phyloP scores from a whole-genome alignment of 352 stramenopile genomes.

The Elongisporangium undulatum region DNA sequence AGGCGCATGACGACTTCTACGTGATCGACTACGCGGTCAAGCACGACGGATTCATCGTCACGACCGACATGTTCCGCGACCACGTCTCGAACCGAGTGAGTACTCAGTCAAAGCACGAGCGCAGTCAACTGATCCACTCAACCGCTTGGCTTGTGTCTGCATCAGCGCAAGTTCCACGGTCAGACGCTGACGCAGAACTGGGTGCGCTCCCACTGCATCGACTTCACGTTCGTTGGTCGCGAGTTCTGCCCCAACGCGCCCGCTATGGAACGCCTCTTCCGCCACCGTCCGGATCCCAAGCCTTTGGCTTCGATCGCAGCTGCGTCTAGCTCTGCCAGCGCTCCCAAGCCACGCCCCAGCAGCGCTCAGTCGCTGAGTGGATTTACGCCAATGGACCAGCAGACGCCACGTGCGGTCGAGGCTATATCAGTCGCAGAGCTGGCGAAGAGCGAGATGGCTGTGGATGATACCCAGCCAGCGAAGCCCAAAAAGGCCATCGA shows the following conservation, averaged over 20 bases:
- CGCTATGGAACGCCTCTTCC: conserved; percentile 65
- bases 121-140: neutral
- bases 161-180: conserved; percentile 66
- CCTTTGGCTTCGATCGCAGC: conserved; percentile 7
- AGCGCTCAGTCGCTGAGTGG: conserved; percentile 10
- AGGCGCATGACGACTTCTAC: conserved; percentile 89
- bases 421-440: neutral
- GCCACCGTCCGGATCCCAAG: conserved; percentile 12
- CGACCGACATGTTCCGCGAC: conserved; percentile 92
- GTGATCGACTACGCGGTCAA: conserved; percentile 90
- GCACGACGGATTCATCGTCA: conserved; percentile 86
- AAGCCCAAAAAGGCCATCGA: conserved; percentile 61
- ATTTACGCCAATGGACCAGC: neutral
- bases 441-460: conserved; percentile 31
- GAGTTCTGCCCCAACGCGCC: conserved; percentile 90
- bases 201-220: conserved; percentile 70
- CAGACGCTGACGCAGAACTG: conserved; percentile 47
- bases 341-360: neutral
- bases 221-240: conserved; percentile 87
- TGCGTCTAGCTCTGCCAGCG: neutral
- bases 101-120: neutral
- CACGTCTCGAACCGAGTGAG: conserved; percentile 69
- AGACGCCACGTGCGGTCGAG: conserved; percentile 2
- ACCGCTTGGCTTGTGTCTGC: neutral
- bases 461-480: conserved; percentile 28